Base-by-base conservation (phyloP, 371 early-diverging fungal species). In the Mycotypha africana region DNA sequence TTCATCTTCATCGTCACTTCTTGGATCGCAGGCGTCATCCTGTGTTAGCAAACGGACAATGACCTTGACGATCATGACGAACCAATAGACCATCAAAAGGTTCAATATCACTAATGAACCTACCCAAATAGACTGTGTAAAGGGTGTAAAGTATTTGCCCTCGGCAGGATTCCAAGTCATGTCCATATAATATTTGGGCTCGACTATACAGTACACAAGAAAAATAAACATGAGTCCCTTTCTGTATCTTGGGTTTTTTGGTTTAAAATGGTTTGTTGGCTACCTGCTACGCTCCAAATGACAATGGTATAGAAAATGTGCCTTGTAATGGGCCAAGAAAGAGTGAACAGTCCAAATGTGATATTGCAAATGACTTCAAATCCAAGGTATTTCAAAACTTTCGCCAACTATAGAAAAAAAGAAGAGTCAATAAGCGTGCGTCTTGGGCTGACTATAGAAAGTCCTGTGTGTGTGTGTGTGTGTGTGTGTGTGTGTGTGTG, bases 241-340 rank as follows among this genome's bases (percentile, higher is more conserved):
- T 1, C 17, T 11, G 8, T 10, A 16, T 21, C 21, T 23, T 36
- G 14, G 12, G 10, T 30, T 33, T 31, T 23, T 28, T 5, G 21
- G 26, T 10, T 16, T 17, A 3, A 11, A 45, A 35, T 2, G 23
- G 5, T 23, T 16, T 10, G 28, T 4, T 17, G 20, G 48, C 44
- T 53, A 63, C 64, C 53, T 33, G 53, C 79, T 4, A 64, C 45
- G 16, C 74, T 66, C 61, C 70, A 70, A 31, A 70, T 59, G 25
- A 84, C 60, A 31, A 60, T 34, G 5, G 67, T 63, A 39, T 64
- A 86, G 48, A 80, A 53, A 28, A 57, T 56, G 49, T 89, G 90
- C 14, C 89, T 77, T 0, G 89, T 81, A 12, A 71, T 41, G 21
- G 86, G 41, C 91, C 91, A 91, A n/a, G 80, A 67, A 2, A 84